These are phyloP conservation scores for Nigrospora sphaerica DNA, from an alignment of 2,329 filamentous ascomycete species.

Conservation along the genomic window DNA sequence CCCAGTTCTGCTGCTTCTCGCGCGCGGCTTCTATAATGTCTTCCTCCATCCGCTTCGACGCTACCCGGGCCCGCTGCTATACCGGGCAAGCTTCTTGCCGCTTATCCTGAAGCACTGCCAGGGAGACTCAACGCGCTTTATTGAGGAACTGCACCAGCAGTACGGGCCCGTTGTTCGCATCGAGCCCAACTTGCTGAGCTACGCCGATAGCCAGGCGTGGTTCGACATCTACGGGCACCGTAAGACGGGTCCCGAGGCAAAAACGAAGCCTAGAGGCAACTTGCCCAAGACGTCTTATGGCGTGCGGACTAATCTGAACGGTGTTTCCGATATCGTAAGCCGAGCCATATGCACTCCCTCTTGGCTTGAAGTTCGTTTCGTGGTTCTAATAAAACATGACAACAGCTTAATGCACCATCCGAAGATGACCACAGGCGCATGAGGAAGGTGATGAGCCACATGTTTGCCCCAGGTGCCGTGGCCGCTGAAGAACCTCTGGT, in stretches of 20 bases:
- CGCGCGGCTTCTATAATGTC: constrained; percentile 1
- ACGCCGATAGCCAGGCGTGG: constrained; percentile 28
- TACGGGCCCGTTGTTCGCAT: constrained; percentile 5
- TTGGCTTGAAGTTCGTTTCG: too few species aligned
- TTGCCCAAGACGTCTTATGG: not conserved
- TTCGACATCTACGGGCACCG: constrained; percentile 32
- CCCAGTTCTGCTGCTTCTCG: not conserved
- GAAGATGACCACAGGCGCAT: not conserved
- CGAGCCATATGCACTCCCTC: too few species aligned
- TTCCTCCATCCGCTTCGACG: constrained; percentile 2
- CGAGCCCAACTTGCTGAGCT: constrained; percentile 27
- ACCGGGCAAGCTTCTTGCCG: not conserved
- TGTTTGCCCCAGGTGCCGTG: constrained; percentile 11
- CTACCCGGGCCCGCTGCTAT: constrained; percentile 3
- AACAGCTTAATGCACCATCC: not conserved
- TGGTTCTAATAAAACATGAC: too few species aligned
- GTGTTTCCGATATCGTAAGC: not conserved
- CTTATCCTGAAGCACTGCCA: not conserved
- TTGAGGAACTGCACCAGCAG: not conserved
- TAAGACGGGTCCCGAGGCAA: not conserved
- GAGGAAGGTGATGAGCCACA: constrained; percentile 8
- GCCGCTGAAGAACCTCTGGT: constrained; percentile 12
- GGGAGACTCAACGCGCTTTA: not conserved
- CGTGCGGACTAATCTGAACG: not conserved
- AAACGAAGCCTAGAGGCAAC: not conserved